phyloP scores from a whole-genome alignment of 2,329 filamentous ascomycete genomes.

The Fusarium lyarnte region DNA sequence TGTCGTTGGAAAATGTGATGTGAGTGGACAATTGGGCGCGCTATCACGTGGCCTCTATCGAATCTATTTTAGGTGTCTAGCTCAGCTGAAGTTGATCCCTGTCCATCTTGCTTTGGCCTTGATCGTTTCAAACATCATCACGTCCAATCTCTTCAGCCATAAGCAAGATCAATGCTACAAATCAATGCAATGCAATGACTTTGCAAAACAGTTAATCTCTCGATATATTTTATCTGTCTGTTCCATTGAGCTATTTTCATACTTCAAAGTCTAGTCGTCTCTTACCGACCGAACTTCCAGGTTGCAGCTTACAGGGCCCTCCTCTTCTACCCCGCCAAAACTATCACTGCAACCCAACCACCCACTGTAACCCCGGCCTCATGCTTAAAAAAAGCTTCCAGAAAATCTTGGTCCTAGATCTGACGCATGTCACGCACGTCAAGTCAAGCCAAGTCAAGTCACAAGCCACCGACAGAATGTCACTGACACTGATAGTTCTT shows the following conservation, averaged over 20 bases:
- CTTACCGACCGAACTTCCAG: background rate
- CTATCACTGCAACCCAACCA: conserved; percentile 2
- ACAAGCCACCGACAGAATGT: background rate
- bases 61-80: conserved; percentile 1
- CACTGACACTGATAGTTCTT: background rate
- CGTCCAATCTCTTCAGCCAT: background rate
- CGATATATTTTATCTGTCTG: background rate
- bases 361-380: background rate
- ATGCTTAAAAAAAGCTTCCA: conserved; percentile 14
- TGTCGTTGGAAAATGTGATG: background rate
- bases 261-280: background rate
- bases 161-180: background rate
- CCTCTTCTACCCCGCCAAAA: conserved; percentile 18
- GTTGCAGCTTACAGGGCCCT: conserved; percentile 12
- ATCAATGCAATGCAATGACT: background rate
- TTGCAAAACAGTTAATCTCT: background rate
- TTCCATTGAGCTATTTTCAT: background rate
- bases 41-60: conserved; percentile 25
- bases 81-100: background rate
- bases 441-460: background rate
- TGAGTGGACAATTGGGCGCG: conserved; percentile 23
- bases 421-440: background rate
- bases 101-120: background rate
- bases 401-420: conserved; percentile 5
- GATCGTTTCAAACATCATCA: conserved; percentile 10